These are phyloP conservation scores for Blepharisma stoltei DNA, from an alignment of 73 alveolate genomes.

Conservation along the genomic window DNA sequence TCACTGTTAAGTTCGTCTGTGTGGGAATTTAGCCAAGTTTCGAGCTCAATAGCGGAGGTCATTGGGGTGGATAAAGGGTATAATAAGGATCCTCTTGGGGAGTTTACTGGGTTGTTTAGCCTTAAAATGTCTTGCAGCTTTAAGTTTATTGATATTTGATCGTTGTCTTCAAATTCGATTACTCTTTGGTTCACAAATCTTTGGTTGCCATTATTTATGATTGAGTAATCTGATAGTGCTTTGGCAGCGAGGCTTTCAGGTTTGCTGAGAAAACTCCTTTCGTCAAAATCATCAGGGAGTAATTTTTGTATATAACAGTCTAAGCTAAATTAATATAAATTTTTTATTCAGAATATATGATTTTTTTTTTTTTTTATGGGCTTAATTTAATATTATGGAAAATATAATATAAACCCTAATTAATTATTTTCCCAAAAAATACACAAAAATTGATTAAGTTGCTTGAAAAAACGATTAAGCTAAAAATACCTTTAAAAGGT, in stretches of 20 bases:
- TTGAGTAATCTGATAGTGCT: too few species aligned
- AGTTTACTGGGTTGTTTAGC: not conserved
- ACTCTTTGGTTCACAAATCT: slow-evolving; percentile 15
- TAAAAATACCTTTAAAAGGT: too few species aligned
- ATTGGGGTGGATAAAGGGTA: slow-evolving; percentile 39
- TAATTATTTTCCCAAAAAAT: too few species aligned
- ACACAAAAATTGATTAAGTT: too few species aligned
- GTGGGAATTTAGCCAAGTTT: slow-evolving; percentile 53
- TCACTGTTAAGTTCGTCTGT: slow-evolving; percentile 23
- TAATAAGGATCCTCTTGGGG: not conserved
- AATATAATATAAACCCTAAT: too few species aligned
- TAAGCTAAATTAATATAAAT: too few species aligned
- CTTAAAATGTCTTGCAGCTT: not conserved
- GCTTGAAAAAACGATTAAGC: too few species aligned
- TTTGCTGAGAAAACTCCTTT: not conserved
- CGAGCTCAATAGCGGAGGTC: slow-evolving; percentile 50
- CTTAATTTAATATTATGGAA: too few species aligned
- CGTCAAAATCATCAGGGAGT: slow-evolving; percentile 20
- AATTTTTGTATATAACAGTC: not conserved
- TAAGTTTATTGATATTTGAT: not conserved
- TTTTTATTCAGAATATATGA: too few species aligned
- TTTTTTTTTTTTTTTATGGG: too few species aligned
- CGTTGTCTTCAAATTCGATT: slow-evolving; percentile 17
- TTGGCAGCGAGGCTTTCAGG: too few species aligned
- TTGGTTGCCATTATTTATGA: not conserved